Evolutionary conservation across 2,329 filamentous ascomycete genomes (phyloP).

Genomic region (Aspergillus pseudoglaucus): DNA sequence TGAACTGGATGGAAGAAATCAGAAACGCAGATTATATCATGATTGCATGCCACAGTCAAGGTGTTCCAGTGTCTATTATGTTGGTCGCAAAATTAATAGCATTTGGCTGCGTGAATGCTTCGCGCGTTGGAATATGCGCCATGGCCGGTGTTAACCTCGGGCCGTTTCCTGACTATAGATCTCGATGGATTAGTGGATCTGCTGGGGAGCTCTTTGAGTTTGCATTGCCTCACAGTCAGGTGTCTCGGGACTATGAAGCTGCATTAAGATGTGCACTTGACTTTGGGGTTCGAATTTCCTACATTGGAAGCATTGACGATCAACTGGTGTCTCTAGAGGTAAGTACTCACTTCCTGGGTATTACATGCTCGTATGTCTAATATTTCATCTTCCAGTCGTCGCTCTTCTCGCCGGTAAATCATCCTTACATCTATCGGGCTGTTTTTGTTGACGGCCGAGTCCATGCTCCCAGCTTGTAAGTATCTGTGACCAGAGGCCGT

Average conservation of each 20-base stretch:
- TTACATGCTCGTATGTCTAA: constrained; percentile 12
- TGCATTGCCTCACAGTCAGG: constrained; percentile 69
- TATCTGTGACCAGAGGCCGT: background rate
- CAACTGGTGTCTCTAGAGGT: constrained; percentile 90
- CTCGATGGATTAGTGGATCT: constrained; percentile 78
- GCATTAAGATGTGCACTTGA: constrained; percentile 68
- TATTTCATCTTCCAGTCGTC: constrained; percentile 53
- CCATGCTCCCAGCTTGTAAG: constrained; percentile 81
- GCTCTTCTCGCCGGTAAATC: constrained; percentile 74
- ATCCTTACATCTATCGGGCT: constrained; percentile 92
- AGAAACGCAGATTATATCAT: constrained; percentile 81
- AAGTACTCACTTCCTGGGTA: constrained; percentile 15
- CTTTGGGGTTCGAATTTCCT: constrained; percentile 76
- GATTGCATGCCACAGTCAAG: constrained; percentile 91
- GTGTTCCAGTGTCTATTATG: constrained; percentile 89
- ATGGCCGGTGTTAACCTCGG: constrained; percentile 91
- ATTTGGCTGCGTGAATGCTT: constrained; percentile 70
- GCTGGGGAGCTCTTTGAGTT: constrained; percentile 97
- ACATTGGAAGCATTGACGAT: constrained; percentile 91
- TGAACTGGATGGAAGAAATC: constrained; percentile 93
- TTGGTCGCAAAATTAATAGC: constrained; percentile 87
- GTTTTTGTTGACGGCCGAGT: constrained; percentile 91
- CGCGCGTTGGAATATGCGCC: constrained; percentile 77
- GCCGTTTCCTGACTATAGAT: constrained; percentile 87
- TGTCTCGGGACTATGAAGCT: constrained; percentile 73